Conservation (phyloP, 2,329 filamentous ascomycete species). For the Metarhizium humberi region DNA sequence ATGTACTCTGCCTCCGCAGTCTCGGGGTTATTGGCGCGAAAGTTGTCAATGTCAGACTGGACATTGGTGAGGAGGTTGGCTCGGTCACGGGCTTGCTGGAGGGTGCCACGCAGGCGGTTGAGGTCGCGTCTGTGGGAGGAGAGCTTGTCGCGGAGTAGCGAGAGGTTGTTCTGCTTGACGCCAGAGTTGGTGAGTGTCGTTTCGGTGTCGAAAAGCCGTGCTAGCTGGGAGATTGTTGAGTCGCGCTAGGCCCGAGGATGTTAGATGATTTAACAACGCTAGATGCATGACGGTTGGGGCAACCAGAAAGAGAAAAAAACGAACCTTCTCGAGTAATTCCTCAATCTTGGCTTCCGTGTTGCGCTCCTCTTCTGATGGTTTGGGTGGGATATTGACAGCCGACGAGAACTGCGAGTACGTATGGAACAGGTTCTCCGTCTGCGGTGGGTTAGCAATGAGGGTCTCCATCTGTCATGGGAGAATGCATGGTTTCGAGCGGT, state of each 20-base stretch:
- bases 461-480: too few relatives aligned
- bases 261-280: not conserved
- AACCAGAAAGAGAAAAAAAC: not conserved
- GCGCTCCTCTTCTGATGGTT: slow-evolving; percentile 77
- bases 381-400: slow-evolving; percentile 66
- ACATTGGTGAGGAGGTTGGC: slow-evolving; percentile 87
- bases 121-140: slow-evolving; percentile 80
- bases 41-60: slow-evolving; percentile 83
- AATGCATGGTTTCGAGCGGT: not conserved
- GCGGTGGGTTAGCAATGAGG: not conserved
- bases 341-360: slow-evolving; percentile 72
- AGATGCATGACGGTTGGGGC: not conserved
- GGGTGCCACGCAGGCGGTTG: slow-evolving; percentile 59
- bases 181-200: slow-evolving; percentile 77
- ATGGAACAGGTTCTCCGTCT: slow-evolving; percentile 81
- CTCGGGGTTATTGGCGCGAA: slow-evolving; percentile 72
- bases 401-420: slow-evolving; percentile 87
- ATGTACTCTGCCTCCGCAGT: slow-evolving; percentile 92
- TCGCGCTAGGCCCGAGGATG: slow-evolving; percentile 54
- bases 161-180: slow-evolving; percentile 93
- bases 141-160: slow-evolving; percentile 84
- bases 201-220: slow-evolving; percentile 88
- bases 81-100: slow-evolving; percentile 72
- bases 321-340: slow-evolving; percentile 69
- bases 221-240: slow-evolving; percentile 68